phyloP scores from a whole-genome alignment of 495 filamentous ascomycete genomes.

The Penicillium crystallinum region DNA sequence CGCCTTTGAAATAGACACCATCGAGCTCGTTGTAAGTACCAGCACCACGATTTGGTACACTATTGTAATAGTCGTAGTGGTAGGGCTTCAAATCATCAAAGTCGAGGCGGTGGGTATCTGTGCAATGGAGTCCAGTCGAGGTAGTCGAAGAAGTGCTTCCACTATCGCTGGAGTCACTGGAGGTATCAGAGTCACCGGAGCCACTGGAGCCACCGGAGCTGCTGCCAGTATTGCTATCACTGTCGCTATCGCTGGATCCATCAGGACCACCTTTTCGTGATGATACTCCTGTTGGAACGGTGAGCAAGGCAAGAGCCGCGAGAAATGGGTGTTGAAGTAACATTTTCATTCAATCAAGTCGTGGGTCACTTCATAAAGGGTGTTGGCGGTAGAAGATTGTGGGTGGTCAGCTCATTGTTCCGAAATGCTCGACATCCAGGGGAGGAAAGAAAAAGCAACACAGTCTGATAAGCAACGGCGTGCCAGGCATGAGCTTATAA shows the following conservation, averaged over 20 bases:
- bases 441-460: background rate
- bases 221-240: background rate
- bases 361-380: background rate
- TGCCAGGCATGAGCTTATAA: background rate
- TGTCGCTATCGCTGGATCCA: background rate
- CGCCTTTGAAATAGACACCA: slow-evolving; percentile 4
- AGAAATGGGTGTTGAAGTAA: background rate
- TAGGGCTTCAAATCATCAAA: background rate
- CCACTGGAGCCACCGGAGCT: background rate
- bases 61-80: background rate
- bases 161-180: background rate
- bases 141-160: background rate
- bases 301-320: background rate
- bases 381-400: background rate
- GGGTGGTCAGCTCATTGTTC: background rate
- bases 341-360: background rate
- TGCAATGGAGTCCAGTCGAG: background rate
- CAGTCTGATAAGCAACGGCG: background rate
- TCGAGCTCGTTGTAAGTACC: background rate
- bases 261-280: background rate
- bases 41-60: background rate
- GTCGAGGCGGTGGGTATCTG: background rate
- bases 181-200: background rate
- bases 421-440: background rate
- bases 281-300: background rate